Evolutionary conservation across 129 eudicot genomes (phyloP).

Genomic region (Calendula officinalis): DNA sequence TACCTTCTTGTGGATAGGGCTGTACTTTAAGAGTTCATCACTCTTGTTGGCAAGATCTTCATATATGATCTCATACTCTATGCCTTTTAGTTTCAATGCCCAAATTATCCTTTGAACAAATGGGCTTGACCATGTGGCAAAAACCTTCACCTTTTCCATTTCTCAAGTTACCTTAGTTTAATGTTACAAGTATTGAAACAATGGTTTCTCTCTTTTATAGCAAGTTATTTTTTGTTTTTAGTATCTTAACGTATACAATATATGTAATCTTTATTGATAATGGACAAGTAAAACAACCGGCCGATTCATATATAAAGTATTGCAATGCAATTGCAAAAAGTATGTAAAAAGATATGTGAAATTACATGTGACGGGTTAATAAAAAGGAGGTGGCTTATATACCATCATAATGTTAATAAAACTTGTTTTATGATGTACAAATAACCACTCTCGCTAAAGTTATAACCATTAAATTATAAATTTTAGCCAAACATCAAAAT

Average conservation of each 20-base stretch:
- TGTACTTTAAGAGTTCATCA: slow-evolving; percentile 48
- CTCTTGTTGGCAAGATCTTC: slow-evolving; percentile 54
- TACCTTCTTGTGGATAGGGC: slow-evolving; percentile 50
- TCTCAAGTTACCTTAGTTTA: slow-evolving; percentile 5
- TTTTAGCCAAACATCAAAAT: background rate
- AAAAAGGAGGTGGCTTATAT: no score
- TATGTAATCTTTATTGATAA: background rate
- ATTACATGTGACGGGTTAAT: background rate
- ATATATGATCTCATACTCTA: slow-evolving; percentile 48
- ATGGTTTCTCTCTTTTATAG: slow-evolving; percentile 5
- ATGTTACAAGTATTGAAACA: background rate
- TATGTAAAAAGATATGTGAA: background rate
- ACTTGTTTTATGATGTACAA: no score
- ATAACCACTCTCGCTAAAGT: no score
- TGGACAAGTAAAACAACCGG: background rate
- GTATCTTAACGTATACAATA: slow-evolving; percentile 2
- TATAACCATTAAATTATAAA: background rate
- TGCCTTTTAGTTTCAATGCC: slow-evolving; percentile 55
- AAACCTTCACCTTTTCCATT: slow-evolving; percentile 60
- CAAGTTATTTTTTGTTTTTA: background rate
- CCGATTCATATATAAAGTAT: background rate
- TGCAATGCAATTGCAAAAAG: no score
- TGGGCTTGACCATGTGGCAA: slow-evolving; percentile 56
- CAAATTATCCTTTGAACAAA: slow-evolving; percentile 40
- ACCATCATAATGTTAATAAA: no score